Conservation (phyloP, 1,139 yeast genomes). For the Ogataea hybrid region DNA sequence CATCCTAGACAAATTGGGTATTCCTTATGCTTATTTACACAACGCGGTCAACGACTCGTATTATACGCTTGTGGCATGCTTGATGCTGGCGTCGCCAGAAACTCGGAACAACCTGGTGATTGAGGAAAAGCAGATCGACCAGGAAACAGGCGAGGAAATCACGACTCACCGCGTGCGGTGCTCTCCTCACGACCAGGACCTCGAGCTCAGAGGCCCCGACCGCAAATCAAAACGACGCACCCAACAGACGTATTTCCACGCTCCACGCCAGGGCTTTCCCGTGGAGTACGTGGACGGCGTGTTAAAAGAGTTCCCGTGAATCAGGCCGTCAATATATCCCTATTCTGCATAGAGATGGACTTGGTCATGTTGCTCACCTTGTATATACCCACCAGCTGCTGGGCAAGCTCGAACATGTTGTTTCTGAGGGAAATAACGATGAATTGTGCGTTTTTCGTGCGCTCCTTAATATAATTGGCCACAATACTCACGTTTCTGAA, state of each 20-base stretch:
- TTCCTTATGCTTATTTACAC: conserved; percentile 66
- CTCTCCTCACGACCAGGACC: conserved; percentile 3
- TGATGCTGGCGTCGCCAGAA: conserved; percentile 27
- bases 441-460: conserved; percentile 95
- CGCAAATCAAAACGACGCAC: background rate
- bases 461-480: conserved; percentile 92
- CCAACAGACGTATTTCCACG: conserved; percentile 3
- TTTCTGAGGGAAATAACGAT: conserved; percentile 92
- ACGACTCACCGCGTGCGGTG: conserved; percentile 1
- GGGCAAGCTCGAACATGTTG: conserved; percentile 96
- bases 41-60: conserved; percentile 87
- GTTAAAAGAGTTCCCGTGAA: conserved; percentile 5
- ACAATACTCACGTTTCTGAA: conserved; percentile 96
- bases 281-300: conserved; percentile 2
- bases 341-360: conserved; percentile 74
- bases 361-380: conserved; percentile 89
- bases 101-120: conserved; percentile 20
- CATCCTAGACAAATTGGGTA: conserved; percentile 46
- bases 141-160: background rate
- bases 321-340: conserved; percentile 35
- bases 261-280: background rate
- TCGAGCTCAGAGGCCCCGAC: conserved; percentile 5
- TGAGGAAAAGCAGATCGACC: background rate
- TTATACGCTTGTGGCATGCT: conserved; percentile 46
- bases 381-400: conserved; percentile 92